These are phyloP conservation scores for Hyphopichia pseudoburtonii DNA, from an alignment of 1,139 yeast species.

Conservation along the genomic window DNA sequence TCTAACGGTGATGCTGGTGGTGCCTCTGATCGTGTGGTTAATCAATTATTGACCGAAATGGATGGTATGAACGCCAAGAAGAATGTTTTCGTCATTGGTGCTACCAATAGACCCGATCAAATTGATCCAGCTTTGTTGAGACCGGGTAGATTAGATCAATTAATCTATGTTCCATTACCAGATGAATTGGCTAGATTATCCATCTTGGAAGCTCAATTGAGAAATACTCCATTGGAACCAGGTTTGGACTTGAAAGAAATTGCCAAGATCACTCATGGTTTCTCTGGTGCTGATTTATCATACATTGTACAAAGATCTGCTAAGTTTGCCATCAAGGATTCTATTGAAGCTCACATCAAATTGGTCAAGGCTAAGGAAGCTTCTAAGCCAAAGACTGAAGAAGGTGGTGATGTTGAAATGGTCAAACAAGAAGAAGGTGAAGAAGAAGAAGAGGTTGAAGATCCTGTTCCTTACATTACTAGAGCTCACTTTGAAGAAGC, in stretches of 20 bases:
- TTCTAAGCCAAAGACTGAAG: slow-evolving; percentile 34
- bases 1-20: slow-evolving; percentile 95
- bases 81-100: slow-evolving; percentile 98
- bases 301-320: slow-evolving; percentile 98
- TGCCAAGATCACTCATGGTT: slow-evolving; percentile 91
- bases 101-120: slow-evolving; percentile 98
- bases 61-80: slow-evolving; percentile 99
- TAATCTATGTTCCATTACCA: slow-evolving; percentile 97
- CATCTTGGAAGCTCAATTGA: slow-evolving; percentile 90
- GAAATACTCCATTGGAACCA: slow-evolving; percentile 98
- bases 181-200: slow-evolving; percentile 93
- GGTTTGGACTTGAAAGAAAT: slow-evolving; percentile 86
- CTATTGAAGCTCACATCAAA: slow-evolving; percentile 80
- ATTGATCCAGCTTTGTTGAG: slow-evolving; percentile 97
- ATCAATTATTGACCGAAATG: slow-evolving; percentile 97
- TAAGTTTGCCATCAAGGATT: slow-evolving; percentile 96
- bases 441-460: slow-evolving; percentile 68
- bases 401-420: slow-evolving; percentile 68
- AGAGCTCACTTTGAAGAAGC: slow-evolving; percentile 96
- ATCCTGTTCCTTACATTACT: slow-evolving; percentile 94
- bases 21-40: slow-evolving; percentile 96
- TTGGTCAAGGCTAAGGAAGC: slow-evolving; percentile 50
- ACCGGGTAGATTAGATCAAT: slow-evolving; percentile 99
- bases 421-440: slow-evolving; percentile 28
- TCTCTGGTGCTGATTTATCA: slow-evolving; percentile 98